Base-by-base conservation (phyloP, 257 asterid genomes). In the Osmanthus fragrans region DNA sequence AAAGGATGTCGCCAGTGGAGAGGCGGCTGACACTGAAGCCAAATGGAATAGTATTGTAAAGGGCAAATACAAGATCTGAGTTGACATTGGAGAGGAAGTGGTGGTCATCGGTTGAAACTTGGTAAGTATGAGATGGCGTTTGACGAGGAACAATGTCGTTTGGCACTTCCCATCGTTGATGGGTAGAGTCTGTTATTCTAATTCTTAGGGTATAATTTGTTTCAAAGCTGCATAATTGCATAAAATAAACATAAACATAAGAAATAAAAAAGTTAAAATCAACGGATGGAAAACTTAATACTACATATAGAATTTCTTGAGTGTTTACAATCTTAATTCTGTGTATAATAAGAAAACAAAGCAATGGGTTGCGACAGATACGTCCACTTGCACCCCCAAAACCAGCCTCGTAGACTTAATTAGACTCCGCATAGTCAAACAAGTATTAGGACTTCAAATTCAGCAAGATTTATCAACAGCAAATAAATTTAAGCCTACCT, bases 101-200 rank as follows among this genome's bases (percentile, higher is more conserved):
- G 79, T 32, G 34, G 18, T 65, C 16, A 15, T 10, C 7, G 2
- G 60, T 45, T 4, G 27, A 40, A 18, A 29, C 12, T 4, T 29
- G 63, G 69, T 42, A 64, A 2, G 8, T 19, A 51, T 13, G 60
- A 0, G 42, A 18, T 8, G 73, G 79, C 16, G 58, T 45, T n/a
- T 73, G 74, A 60, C 89, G 87, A 30, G 84, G 76, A 45, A 87
- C 69, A 27, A 85, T 32, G 70, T 85, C 80, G 5, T 74, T 19
- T 1, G 87, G 90, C 8, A 87, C 82, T 79, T 87, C 90, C 90
- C 90, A 87, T 76, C 88, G 76, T 39, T 74, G 78, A 58, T 74
- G 11, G 58, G 65, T 79, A 0, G 84, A 75, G 74, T 87, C 90
- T 1, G 82, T 79, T 58, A 87, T 80, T 74, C 84, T 67, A 25